A percentile compares a stretch with the other conserved stretches of the same genome.
These are phyloP conservation scores for Cokeromyces recurvatus DNA, from an alignment of 371 early-diverging fungal genomes.

Conservation along the genomic window DNA sequence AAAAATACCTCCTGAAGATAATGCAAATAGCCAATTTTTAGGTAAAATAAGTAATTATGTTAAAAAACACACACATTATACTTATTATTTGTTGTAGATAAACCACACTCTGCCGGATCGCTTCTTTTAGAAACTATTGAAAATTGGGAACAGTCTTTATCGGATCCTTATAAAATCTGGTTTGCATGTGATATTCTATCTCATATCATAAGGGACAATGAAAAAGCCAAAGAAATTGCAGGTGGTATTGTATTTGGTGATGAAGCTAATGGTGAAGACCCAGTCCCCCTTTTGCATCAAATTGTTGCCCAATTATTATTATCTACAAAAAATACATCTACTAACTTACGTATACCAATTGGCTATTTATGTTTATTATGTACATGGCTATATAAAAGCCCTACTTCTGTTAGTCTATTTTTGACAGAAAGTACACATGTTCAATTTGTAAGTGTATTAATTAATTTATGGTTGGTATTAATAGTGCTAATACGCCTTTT, in stretches of 20 bases:
- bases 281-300: slow-evolving; percentile 54
- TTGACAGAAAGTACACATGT: slow-evolving; percentile 86
- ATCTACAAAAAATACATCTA: slow-evolving; percentile 46
- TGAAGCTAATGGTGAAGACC: slow-evolving; percentile 58
- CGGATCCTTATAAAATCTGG: slow-evolving; percentile 86
- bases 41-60: slow-evolving; percentile 16
- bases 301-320: slow-evolving; percentile 58
- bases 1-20: slow-evolving; percentile 72
- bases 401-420: slow-evolving; percentile 72
- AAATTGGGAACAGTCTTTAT: slow-evolving; percentile 63
- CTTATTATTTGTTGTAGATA: slow-evolving; percentile 1
- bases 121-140: slow-evolving; percentile 73
- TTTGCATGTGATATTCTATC: slow-evolving; percentile 82
- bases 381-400: slow-evolving; percentile 81
- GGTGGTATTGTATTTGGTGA: slow-evolving; percentile 72
- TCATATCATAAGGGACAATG: slow-evolving; percentile 70
- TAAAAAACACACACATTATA: too few relatives aligned
- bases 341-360: slow-evolving; percentile 66
- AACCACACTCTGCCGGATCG: slow-evolving; percentile 84
- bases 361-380: slow-evolving; percentile 69
- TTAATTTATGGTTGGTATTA: background rate
- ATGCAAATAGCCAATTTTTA: slow-evolving; percentile 32
- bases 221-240: slow-evolving; percentile 70
- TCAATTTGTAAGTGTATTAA: slow-evolving; percentile 68
- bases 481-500: background rate